Evolutionary conservation across 208 protist genomes (phyloP), one percentile per base, ranked within the genome.

Genomic region (Trypanosoma melophagium): DNA sequence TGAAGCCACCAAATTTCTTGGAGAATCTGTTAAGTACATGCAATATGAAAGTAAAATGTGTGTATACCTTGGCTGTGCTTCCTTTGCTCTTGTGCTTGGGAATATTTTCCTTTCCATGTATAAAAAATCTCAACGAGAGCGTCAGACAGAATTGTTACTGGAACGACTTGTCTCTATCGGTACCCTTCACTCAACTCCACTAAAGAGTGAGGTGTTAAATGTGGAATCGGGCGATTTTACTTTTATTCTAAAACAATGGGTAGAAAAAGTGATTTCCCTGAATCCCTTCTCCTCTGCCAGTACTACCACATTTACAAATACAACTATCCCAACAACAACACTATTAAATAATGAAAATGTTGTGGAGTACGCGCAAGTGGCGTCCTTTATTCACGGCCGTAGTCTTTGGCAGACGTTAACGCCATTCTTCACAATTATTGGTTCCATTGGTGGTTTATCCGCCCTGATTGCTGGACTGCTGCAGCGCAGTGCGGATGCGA

Each of bases 401-500:
- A 21, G 53, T 22, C 7, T 56, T 0, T 70, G 40, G 65, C 3
- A 31, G 10, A 0, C 54, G 9, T 14, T 62, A 1, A 42, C 53
- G 0, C 65, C 54, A 22, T 0, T 84, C 14, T 44, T 72, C 14
- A 74, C 40, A 45, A 51, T 63, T 53, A 41, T 52, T 54, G 62
- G 71, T 19, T 73, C 82, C 14, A 22, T 91, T 25, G 31, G 75
- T 17, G 63, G 80, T 22, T 61, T 76, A 0, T 66, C 54, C 14
- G 78, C 81, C 21, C 66, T 92, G 28, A 70, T 74, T 7, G 83
- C 85, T 24, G 89, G 85, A n/a, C 69, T 84, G 44, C 78, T 92
- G 19, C 89, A 94, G 57, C 85, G 89, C 12, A 62, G 44, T 4
- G 85, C 81, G n/a, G 84, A 92, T 54, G 84, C 81, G 12, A 90